phyloP scores from a whole-genome alignment of 441 rosid genomes.

The Pelargonium citronellum region DNA sequence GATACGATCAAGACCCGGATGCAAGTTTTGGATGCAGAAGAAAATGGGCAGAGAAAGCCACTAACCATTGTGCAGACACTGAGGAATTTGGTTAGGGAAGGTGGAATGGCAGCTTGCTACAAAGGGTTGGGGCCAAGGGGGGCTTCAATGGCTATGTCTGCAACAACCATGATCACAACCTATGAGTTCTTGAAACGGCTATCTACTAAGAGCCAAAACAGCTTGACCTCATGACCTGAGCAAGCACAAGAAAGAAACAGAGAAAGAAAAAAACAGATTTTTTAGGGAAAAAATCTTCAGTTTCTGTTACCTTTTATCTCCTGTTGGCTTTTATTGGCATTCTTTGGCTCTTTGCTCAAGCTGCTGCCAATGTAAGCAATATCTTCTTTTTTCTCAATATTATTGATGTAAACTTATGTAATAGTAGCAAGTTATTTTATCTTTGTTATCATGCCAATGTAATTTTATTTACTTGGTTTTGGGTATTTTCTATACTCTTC shows the following conservation, averaged over 20 bases:
- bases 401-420: conserved; percentile 24
- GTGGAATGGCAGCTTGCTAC: conserved; percentile 81
- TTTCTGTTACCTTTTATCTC: not conserved
- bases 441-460: not conserved
- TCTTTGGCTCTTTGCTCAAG: conserved; percentile 9
- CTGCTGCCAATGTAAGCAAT: no score
- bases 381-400: not conserved
- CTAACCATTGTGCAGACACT: conserved; percentile 38
- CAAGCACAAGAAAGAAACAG: not conserved
- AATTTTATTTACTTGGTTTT: not conserved
- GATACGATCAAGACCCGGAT: conserved; percentile 36
- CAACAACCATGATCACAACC: conserved; percentile 88
- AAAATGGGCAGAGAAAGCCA: conserved; percentile 29
- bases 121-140: conserved; percentile 86
- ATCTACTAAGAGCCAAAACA: conserved; percentile 59
- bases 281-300: not conserved
- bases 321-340: conserved; percentile 11
- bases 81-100: conserved; percentile 62
- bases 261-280: not conserved
- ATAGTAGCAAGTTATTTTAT: conserved; percentile 13
- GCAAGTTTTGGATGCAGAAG: conserved; percentile 34
- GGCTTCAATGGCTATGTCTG: conserved; percentile 89
- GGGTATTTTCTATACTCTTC: not conserved
- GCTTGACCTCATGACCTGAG: conserved; percentile 21
- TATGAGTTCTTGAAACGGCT: conserved; percentile 86